A percentile compares a stretch with the other conserved stretches of the same genome.
Evolutionary conservation across 208 protist genomes (phyloP).

Genomic region (Sergeia podlipaevii): DNA sequence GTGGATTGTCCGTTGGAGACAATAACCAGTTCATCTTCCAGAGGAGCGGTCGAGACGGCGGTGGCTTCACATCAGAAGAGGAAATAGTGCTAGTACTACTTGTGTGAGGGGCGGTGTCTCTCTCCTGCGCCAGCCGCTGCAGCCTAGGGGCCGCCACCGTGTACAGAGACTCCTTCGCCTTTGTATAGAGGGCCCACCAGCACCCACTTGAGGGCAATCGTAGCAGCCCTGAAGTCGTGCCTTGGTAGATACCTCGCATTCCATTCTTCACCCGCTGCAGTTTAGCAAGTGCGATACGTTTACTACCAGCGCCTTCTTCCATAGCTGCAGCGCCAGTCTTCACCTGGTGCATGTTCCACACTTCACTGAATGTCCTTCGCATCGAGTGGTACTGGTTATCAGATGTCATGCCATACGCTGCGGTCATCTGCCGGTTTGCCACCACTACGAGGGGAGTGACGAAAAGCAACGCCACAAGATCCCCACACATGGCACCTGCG

Average conservation of each 20-base stretch:
- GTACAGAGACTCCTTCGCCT: conserved; percentile 68
- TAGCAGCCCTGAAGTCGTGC: conserved; percentile 56
- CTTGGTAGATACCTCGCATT: conserved; percentile 63
- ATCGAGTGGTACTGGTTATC: conserved; percentile 41
- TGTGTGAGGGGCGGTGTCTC: background rate
- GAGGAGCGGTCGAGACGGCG: conserved; percentile 12
- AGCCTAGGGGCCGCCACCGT: conserved; percentile 45
- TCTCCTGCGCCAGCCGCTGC: conserved; percentile 36
- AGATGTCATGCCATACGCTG: conserved; percentile 64
- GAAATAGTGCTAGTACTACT: background rate
- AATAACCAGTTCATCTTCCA: conserved; percentile 70
- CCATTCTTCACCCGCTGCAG: conserved; percentile 16
- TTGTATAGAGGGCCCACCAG: conserved; percentile 83
- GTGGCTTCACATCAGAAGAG: background rate
- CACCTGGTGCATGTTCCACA: conserved; percentile 52
- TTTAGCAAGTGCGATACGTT: no score
- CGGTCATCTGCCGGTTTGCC: conserved; percentile 81
- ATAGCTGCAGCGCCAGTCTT: no score
- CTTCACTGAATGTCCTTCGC: conserved; percentile 28
- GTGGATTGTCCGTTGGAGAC: conserved; percentile 76
- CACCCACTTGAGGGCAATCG: conserved; percentile 71
- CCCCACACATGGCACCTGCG: conserved; percentile 65
- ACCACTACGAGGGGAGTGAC: conserved; percentile 67
- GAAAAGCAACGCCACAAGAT: conserved; percentile 55
- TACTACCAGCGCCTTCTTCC: no score